These are phyloP conservation scores for Gilbertella persicaria DNA, from an alignment of 371 early-diverging fungal species.

Conservation along the genomic window DNA sequence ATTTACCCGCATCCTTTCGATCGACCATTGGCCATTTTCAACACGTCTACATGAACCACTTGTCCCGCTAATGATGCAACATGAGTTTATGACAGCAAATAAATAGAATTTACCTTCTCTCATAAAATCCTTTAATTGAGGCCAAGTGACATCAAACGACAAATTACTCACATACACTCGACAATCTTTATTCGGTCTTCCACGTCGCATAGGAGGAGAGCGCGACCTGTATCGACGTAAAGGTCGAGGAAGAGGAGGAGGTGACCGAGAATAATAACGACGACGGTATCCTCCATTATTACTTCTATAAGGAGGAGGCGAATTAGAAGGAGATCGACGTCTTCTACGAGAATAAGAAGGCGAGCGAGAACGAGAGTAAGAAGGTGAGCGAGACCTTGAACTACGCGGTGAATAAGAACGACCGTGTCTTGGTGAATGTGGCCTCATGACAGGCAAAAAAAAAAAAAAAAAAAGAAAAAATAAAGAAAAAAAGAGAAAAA, in stretches of 20 bases:
- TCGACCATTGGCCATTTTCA: constrained; percentile 58
- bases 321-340: constrained; percentile 12
- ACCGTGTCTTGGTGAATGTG: constrained; percentile 10
- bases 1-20: constrained; percentile 66
- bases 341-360: constrained; percentile 17
- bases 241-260: constrained; percentile 16
- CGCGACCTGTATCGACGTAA: constrained; percentile 23
- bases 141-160: constrained; percentile 62
- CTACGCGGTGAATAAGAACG: constrained; percentile 24
- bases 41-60: constrained; percentile 71
- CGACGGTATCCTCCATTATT: constrained; percentile 12
- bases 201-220: constrained; percentile 14
- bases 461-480: neutral
- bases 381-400: constrained; percentile 22
- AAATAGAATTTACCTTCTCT: constrained; percentile 68
- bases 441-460: neutral
- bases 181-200: constrained; percentile 14
- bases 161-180: constrained; percentile 68
- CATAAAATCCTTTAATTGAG: constrained; percentile 79
- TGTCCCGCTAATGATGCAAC: constrained; percentile 62
- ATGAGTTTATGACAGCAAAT: too few relatives aligned
- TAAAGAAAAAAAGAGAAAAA: constrained; percentile 3
- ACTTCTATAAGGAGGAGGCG: constrained; percentile 9
- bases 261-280: constrained; percentile 26
- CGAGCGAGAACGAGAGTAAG: constrained; percentile 27